Evolutionary conservation across 495 filamentous ascomycete species (phyloP), one percentile per base, ranked within the genome.

Genomic region (Penicillium fimorum): DNA sequence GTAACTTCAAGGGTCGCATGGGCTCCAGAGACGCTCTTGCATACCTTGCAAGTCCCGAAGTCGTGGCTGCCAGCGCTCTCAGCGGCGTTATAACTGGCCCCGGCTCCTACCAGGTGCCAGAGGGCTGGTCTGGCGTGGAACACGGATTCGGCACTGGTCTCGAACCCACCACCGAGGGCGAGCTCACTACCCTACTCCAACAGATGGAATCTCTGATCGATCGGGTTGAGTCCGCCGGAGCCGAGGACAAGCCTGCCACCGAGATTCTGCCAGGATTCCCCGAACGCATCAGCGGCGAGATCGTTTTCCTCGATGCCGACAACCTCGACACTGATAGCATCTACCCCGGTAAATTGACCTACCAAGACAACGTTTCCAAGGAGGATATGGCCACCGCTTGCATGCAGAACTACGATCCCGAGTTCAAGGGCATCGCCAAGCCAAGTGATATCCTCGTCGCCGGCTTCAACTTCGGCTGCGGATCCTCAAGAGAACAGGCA

Each of bases 1-100:
- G 93, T 18, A 96, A 96, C 70, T 96, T 96, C 79, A 92, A 94
- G 73, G 92, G 91, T 0, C 84, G 93, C 20, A 96, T 96, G 92
- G 92, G 93, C 4, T 85, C 79, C 6, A 84, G 79, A 8, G 85
- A 91, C 5, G 90, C 91, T 0, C 87, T 90, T 59, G 91, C 92
- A 0, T 97, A 97, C 68, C 84, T 98, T 3, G 89, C 86, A 9
- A 91, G 86, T 57, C 93, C 94, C 5, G 92, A 96, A 59, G 88
- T 96, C 12, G 93, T 97, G 3, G 93, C 93, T 15, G 92, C 93
- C 0, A 91, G 87, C 58, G 92, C 92, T 7, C 71, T 96, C 35
- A 76, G 79, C 37, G 92, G 92, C 22, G 83, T 80, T 58, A 91
- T 97, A 45, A 75, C 81, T 3, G 89, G 92, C 2, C 89, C 93